Conservation (phyloP, 306 rosid genomes). For the Ceratonia siliqua region DNA sequence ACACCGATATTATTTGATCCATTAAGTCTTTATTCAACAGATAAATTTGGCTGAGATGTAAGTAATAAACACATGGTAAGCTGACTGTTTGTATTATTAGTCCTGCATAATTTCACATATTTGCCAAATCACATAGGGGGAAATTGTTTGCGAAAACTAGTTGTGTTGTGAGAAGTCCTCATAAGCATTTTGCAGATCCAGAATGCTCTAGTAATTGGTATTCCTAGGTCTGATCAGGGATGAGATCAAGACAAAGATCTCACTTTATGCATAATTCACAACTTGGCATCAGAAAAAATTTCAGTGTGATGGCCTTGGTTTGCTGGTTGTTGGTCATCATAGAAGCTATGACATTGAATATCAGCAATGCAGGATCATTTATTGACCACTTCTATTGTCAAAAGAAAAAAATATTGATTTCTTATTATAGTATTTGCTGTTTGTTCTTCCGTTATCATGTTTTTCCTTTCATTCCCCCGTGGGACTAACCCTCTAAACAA, state of each 20-base stretch:
- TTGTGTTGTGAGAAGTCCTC: too few relatives aligned
- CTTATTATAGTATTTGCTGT: too few relatives aligned
- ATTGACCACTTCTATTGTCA: neutral
- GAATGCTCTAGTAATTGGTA: too few relatives aligned
- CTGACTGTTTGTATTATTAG: neutral
- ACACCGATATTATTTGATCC: neutral
- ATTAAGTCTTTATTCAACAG: neutral
- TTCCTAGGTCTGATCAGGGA: neutral
- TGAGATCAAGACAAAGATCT: neutral
- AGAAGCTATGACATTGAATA: too few relatives aligned
- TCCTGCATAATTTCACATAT: neutral
- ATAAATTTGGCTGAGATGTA: neutral
- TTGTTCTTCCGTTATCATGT: too few relatives aligned
- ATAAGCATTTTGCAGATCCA: too few relatives aligned
- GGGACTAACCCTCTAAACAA: slow-evolving; percentile 18
- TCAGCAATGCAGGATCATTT: too few relatives aligned
- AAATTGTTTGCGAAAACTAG: neutral
- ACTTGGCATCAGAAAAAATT: neutral
- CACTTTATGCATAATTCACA: neutral
- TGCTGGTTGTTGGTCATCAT: too few relatives aligned
- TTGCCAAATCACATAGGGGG: neutral
- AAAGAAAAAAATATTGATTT: neutral
- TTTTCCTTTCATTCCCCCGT: neutral
- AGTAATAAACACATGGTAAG: neutral
- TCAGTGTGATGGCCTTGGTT: too few relatives aligned